phyloP scores from a whole-genome alignment of 305 asterid species.

The Solanum aculeatissimum region DNA sequence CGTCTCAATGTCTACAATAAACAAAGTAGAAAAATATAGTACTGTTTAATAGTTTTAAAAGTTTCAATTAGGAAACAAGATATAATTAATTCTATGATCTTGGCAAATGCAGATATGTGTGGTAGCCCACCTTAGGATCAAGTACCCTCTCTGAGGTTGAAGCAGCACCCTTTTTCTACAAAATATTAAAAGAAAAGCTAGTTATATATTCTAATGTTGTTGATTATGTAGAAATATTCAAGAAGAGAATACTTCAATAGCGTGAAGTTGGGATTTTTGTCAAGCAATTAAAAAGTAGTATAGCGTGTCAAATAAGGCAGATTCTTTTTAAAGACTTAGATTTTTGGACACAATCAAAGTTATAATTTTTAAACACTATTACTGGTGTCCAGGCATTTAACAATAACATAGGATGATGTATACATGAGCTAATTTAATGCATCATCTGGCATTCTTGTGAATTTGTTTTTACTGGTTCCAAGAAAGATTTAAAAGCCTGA shows the following conservation, averaged over 20 bases:
- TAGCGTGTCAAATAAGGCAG: slow-evolving; percentile 35
- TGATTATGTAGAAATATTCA: neutral
- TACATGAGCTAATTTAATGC: slow-evolving; percentile 5
- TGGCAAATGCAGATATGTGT: neutral
- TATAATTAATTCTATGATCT: too few species aligned
- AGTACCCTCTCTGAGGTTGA: slow-evolving; percentile 56
- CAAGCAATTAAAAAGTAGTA: neutral
- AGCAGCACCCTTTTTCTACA: slow-evolving; percentile 79
- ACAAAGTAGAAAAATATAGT: neutral
- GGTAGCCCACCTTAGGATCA: slow-evolving; percentile 66
- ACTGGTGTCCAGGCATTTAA: neutral
- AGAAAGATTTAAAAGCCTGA: slow-evolving; percentile 31
- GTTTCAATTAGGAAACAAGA: neutral
- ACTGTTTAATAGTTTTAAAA: neutral
- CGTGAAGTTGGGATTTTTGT: neutral
- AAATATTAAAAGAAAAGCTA: neutral
- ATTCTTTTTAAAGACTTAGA: slow-evolving; percentile 14
- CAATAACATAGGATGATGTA: slow-evolving; percentile 5
- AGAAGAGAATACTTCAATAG: neutral
- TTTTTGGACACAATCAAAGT: neutral
- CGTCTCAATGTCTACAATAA: slow-evolving; percentile 79
- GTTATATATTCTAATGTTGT: neutral
- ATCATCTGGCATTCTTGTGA: slow-evolving; percentile 2
- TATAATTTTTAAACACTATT: neutral
- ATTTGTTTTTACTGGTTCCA: slow-evolving; percentile 15